Evolutionary conservation across 345 rosid genomes (phyloP).

Genomic region (Stellera chamaejasme): DNA sequence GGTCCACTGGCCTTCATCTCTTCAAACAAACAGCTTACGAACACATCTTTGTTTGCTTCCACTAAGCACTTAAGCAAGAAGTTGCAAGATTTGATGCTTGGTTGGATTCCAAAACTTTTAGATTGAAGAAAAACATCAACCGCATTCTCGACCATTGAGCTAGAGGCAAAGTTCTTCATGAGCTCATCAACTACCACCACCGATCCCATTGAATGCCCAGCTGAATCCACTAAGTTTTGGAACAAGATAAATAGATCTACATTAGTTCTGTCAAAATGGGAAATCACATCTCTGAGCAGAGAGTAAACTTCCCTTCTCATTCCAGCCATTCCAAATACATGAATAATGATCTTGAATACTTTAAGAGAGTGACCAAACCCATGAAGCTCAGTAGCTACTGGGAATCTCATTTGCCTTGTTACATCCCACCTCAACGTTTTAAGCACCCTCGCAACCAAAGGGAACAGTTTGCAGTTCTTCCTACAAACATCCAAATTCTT

Average conservation of each 20-base stretch:
- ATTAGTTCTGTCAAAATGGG: conserved; percentile 17
- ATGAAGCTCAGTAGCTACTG: conserved; percentile 12
- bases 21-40: conserved; percentile 22
- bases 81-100: conserved; percentile 34
- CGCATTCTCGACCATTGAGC: conserved; percentile 36
- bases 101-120: conserved; percentile 24
- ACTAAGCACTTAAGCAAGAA: conserved; percentile 47
- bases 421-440: conserved; percentile 43
- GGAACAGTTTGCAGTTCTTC: conserved; percentile 12
- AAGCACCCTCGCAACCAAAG: conserved; percentile 23
- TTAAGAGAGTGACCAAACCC: conserved; percentile 25
- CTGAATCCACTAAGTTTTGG: conserved; percentile 25
- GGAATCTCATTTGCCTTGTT: conserved; percentile 20
- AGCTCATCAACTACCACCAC: conserved; percentile 24
- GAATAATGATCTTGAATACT: conserved; percentile 25
- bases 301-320: conserved; percentile 30
- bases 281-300: conserved; percentile 33
- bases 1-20: conserved; percentile 40
- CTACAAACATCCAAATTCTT: conserved; percentile 1
- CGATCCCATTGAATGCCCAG: conserved; percentile 13
- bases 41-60: conserved; percentile 24
- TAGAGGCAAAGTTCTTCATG: conserved; percentile 42
- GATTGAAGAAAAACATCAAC: conserved; percentile 21
- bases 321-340: conserved; percentile 25
- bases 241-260: conserved; percentile 27